Base-by-base conservation (phyloP, 805 yeast genomes). In the Lachancea waltii region DNA sequence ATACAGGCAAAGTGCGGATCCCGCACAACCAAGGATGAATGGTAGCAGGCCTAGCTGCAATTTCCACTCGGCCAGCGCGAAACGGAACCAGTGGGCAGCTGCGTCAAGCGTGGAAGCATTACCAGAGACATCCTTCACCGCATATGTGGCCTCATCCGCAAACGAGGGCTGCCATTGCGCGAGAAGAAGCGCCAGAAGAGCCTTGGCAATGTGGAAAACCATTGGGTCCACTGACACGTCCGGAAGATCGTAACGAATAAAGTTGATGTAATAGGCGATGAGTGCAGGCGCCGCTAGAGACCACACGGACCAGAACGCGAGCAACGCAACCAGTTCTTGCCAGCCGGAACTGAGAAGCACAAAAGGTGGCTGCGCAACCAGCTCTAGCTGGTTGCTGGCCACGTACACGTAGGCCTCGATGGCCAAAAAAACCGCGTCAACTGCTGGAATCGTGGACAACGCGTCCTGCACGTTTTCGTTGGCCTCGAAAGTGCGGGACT, bases 161-260 rank as follows among this genome's bases (percentile, higher is more conserved):
- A 38, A 32, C 28, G 36, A 41, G 10, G 44, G 43, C 16, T 36
- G 30, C 35, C 40, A 33, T 23, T 46, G 43, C 33, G 47, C 16
- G 14, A 53, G 38, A 10, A 48, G 36, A 30, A 49, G 41, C 34
- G 51, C 43, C 11, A 54, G 27, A 15, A 54, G 35, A 5, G 43
- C 46, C 35, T 53, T 57, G n/a, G 50, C 26, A 16, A 57, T 24
- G 38, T 55, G 52, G 41, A 49, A 46, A n/a, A 50, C 48, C 59
- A 57, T 53, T 15, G 60, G 62, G 38, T 57, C 62, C 22, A 54
- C 28, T 24, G 49, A 49, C 23, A 57, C 46, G 27, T 46, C 36
- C 33, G 41, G 41, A 24, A 51, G 39, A 22, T 54, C 61, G 37
- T 54, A 53, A 30, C 61, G 55, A 13, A 55, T 50, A 30, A 57